These are phyloP conservation scores for Aphanomyces stellatus DNA, from an alignment of 352 stramenopile genomes.

Conservation along the genomic window DNA sequence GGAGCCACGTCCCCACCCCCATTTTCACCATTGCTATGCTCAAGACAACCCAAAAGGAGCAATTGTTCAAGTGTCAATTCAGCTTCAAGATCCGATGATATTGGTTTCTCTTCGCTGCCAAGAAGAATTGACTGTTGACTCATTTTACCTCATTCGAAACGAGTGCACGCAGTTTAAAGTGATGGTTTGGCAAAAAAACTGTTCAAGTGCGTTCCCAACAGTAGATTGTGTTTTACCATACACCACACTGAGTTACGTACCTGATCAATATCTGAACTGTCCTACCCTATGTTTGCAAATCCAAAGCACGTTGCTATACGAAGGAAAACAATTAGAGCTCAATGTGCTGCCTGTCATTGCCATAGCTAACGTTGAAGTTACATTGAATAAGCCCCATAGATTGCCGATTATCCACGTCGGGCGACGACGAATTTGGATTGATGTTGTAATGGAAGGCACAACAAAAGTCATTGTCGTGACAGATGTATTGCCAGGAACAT, in stretches of 20 bases:
- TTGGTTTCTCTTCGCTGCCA: slow-evolving; percentile 53
- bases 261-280: slow-evolving; percentile 53
- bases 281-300: slow-evolving; percentile 67
- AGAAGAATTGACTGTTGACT: slow-evolving; percentile 24
- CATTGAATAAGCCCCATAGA: slow-evolving; percentile 73
- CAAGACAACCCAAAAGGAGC: background rate
- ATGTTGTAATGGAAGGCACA: slow-evolving; percentile 68
- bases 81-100: slow-evolving; percentile 72
- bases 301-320: slow-evolving; percentile 30
- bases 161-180: slow-evolving; percentile 69
- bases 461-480: slow-evolving; percentile 75
- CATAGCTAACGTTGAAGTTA: slow-evolving; percentile 62
- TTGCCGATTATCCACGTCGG: slow-evolving; percentile 71
- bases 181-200: slow-evolving; percentile 72
- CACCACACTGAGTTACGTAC: slow-evolving; percentile 71
- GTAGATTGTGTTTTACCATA: slow-evolving; percentile 63
- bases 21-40: slow-evolving; percentile 35
- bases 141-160: slow-evolving; percentile 44
- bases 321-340: background rate
- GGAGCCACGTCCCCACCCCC: slow-evolving; percentile 36
- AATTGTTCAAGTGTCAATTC: slow-evolving; percentile 59
- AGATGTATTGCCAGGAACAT: slow-evolving; percentile 67
- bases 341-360: background rate
- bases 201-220: slow-evolving; percentile 46
- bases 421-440: slow-evolving; percentile 61